Base-by-base conservation (phyloP, 805 yeast species). In the Jamesozyma lodderae region DNA sequence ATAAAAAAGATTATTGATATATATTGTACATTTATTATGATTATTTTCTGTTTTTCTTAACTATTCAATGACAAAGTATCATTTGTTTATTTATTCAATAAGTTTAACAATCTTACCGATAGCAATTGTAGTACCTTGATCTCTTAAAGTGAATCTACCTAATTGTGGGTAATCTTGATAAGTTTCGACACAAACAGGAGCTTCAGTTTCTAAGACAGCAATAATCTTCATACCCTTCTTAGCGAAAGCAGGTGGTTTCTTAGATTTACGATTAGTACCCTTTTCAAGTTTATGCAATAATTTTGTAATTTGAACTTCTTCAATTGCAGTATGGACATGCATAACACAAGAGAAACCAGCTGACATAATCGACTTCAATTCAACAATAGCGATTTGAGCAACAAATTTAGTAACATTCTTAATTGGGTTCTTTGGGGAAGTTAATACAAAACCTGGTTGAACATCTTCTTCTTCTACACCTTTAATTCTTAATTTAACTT, bases 241-340 rank as follows among this genome's bases (percentile, higher is more conserved):
- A 47, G 97, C 99, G 64, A 87, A 92, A 36, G 96, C 95, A 44
- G 98, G 98, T 24, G 98, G 84, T 63, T 84, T 87, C 75, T 87
- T 92, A 44, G 95, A 84, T 65, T 79, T 83, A 70, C 96, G 81
- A 75, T 90, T 90, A 41, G 97, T 87, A 46, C 96, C 96, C 70
- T 84, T 90, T 64, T 92, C 95, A 54, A 92, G 71, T 67, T 90
- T 87, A 69, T 92, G 97, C 59, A 87, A 71, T 62, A 92, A 73
- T 55, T 79, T 78, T 37, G 79, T 71, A 59, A 92, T 76, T 19
- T 73, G 72, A 37, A 92, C 95, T 66, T 92, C 99, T 67, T 92
- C 97, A 51, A 90, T 87, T 40, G 97, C 97, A 36, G 97, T 86
- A 69, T 92, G 98, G 52, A 92, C 81, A 59, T 92, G 98, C 96